Evolutionary conservation across 2,329 filamentous ascomycete genomes (phyloP).

Genomic region (Rasamsonia emersonii): DNA sequence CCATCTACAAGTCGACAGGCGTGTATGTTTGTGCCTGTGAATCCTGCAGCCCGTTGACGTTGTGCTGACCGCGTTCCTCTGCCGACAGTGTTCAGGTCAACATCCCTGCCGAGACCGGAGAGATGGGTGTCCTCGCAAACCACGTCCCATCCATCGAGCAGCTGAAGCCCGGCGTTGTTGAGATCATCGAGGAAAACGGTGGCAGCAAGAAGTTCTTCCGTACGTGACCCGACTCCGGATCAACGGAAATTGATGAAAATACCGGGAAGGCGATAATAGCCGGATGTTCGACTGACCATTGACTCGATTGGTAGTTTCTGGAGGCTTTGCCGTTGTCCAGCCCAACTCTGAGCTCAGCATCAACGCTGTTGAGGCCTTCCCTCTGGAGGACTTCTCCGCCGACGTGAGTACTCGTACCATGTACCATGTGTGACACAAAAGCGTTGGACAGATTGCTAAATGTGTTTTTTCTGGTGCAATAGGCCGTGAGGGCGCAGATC

Average conservation of each 20-base stretch:
- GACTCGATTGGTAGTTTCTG: constrained; percentile 59
- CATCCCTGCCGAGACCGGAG: constrained; percentile 93
- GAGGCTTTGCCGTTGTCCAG: constrained; percentile 94
- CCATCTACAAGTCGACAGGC: constrained; percentile 62
- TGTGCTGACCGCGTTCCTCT: constrained; percentile 54
- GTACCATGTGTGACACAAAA: background rate
- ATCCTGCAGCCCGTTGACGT: too few relatives aligned
- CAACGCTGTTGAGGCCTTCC: constrained; percentile 93
- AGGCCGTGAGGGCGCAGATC: constrained; percentile 80
- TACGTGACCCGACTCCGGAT: constrained; percentile 46
- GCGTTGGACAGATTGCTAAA: constrained; percentile 5
- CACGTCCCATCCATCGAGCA: constrained; percentile 99
- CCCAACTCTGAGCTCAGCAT: constrained; percentile 92
- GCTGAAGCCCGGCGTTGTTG: constrained; percentile 90
- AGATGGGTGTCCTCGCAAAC: constrained; percentile 99
- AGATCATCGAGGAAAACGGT: constrained; percentile 89
- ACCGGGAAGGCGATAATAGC: constrained; percentile 1
- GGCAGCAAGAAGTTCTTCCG: constrained; percentile 94
- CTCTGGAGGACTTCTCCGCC: constrained; percentile 90
- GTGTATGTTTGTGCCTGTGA: constrained; percentile 48
- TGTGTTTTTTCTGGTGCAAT: constrained; percentile 6
- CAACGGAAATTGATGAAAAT: constrained; percentile 1
- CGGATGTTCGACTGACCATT: constrained; percentile 4
- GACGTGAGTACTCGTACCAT: constrained; percentile 46
- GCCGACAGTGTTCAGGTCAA: constrained; percentile 82